Evolutionary conservation across 2,329 filamentous ascomycete species (phyloP), one percentile per base, ranked within the genome.

Genomic region (Fusarium veterinarium): DNA sequence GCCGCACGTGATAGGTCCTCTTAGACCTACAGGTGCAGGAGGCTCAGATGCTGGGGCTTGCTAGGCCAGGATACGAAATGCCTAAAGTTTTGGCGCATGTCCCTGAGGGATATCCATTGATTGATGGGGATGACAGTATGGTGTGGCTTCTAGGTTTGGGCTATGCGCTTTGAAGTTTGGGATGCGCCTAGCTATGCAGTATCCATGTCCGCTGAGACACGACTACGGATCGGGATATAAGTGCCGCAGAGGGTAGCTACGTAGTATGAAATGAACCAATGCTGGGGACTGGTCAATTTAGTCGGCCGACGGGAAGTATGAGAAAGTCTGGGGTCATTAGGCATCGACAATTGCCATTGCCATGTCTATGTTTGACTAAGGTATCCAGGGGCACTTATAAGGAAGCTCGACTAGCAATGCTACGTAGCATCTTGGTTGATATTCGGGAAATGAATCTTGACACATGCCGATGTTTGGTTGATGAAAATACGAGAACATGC

Each of bases 91-190:
- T 35, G 30, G 58, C 44, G 40, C 33, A 69, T 69, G 66, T 64
- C 58, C 58, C 44, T 38, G 44, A 31, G 9, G n/a, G 25, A 64
- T 41, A 52, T 42, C 23, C 35, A 69, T 69, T 69, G 66, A 64
- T 33, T 52, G 48, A 69, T 53, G 23, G 28, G 31, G n/a, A 31
- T 38, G 25, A 42, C 45, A 41, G 64, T 44, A 45, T 58, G 66
- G 64, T 44, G 59, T 58, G 66, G 51, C 49, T 58, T 56, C 45
- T 69, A 64, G 59, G 66, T 64, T 69, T 38, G 35, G 45, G 23
- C 65, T 52, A 48, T 48, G 44, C 48, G n/a, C 41, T 55, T 40
- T 44, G 40, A 42, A 48, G 25, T n/a, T 53, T 60, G 41, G 55
- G 23, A 35, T 42, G 41, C 55, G 40, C 40, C 23, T 48, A 25